Evolutionary conservation across 441 rosid species (phyloP).

Genomic region (Pelargonium fulgidum): DNA sequence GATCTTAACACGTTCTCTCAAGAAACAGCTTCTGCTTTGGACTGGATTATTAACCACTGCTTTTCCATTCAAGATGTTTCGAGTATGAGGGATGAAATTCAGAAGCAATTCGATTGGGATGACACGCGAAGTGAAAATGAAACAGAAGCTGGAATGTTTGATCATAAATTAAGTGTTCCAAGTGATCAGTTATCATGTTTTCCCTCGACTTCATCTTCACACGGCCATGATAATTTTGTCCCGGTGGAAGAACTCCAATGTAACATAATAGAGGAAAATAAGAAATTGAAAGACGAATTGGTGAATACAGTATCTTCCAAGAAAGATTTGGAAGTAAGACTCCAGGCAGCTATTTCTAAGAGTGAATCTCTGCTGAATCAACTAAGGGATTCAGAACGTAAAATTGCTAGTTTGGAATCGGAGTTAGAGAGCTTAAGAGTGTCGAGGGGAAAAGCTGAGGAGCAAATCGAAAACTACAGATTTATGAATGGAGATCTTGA

Average conservation of each 20-base stretch:
- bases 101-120: constrained; percentile 60
- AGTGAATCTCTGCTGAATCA: constrained; percentile 31
- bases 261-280: constrained; percentile 29
- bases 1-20: constrained; percentile 45
- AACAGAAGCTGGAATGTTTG: constrained; percentile 21
- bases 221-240: not conserved
- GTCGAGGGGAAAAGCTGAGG: constrained; percentile 44
- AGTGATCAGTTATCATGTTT: constrained; percentile 19
- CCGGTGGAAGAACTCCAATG: constrained; percentile 6
- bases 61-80: constrained; percentile 72
- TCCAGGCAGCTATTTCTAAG: constrained; percentile 30
- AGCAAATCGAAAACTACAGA: constrained; percentile 65
- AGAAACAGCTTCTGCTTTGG: constrained; percentile 56
- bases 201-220: not conserved
- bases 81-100: constrained; percentile 51
- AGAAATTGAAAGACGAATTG: constrained; percentile 30
- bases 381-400: constrained; percentile 33
- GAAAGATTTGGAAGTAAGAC: constrained; percentile 32
- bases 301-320: constrained; percentile 31
- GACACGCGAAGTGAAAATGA: constrained; percentile 51
- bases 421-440: constrained; percentile 34
- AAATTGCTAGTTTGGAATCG: not conserved
- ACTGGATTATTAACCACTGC: constrained; percentile 72
- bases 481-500: constrained; percentile 74
- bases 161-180: constrained; percentile 19